A percentile compares a stretch with the other conserved stretches of the same genome.
phyloP scores from a whole-genome alignment of 2,329 filamentous ascomycete genomes.

The Talaromyces piceae region DNA sequence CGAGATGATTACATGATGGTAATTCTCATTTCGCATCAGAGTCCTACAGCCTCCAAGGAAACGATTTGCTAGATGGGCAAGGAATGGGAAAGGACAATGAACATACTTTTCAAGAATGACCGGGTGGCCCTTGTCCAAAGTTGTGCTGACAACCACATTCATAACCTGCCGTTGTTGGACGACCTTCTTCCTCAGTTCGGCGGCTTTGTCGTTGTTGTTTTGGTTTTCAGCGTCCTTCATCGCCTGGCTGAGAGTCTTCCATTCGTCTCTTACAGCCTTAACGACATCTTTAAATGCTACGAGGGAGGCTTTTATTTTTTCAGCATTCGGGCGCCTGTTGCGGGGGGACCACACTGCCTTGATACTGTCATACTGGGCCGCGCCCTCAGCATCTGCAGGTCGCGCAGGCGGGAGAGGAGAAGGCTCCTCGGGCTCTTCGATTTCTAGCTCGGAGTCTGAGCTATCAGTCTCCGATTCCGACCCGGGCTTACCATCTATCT shows the following conservation, averaged over 20 bases:
- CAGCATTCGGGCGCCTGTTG: constrained; percentile 41
- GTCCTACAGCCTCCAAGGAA: constrained; percentile 25
- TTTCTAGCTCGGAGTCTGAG: constrained; percentile 45
- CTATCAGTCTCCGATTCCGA: constrained; percentile 44
- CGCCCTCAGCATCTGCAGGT: constrained; percentile 46
- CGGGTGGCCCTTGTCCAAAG: constrained; percentile 39
- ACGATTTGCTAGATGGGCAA: constrained; percentile 18
- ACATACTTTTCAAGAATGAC: constrained; percentile 46
- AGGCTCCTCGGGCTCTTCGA: constrained; percentile 45
- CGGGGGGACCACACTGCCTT: constrained; percentile 55
- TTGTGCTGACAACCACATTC: constrained; percentile 42
- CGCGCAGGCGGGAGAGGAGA: constrained; percentile 49
- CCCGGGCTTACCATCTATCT: constrained; percentile 22
- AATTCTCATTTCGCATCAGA: constrained; percentile 28
- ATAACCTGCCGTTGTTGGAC: constrained; percentile 51
- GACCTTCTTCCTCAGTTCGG: constrained; percentile 50
- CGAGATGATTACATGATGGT: constrained; percentile 28
- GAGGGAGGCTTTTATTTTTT: constrained; percentile 49
- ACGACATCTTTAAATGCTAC: constrained; percentile 53
- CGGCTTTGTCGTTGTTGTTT: constrained; percentile 47
- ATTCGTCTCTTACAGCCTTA: constrained; percentile 53
- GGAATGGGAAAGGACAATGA: constrained; percentile 12
- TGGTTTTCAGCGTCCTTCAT: constrained; percentile 53
- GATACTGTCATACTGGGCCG: constrained; percentile 52
- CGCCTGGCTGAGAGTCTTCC: constrained; percentile 51